Base-by-base conservation (phyloP, 139 green algal genomes). In the Edaphochlamys debaryana region DNA sequence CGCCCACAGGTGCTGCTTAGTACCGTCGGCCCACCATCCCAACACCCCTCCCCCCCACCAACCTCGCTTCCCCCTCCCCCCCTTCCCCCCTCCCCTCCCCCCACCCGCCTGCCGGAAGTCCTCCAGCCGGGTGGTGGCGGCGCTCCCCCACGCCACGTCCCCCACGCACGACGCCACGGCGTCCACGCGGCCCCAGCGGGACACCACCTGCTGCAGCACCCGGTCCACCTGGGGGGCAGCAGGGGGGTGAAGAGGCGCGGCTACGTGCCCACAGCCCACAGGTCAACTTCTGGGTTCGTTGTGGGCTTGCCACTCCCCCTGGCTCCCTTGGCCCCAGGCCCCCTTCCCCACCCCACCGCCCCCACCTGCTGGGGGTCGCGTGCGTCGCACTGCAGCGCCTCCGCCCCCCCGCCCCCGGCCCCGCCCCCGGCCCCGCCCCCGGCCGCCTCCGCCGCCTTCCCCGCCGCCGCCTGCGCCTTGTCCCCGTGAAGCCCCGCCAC, bases 101-200 rank as follows among this genome's bases (percentile, higher is more conserved):
- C 13, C 20, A 3, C 54, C 25, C 30, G 48, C 56, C 54, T 48
- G 17, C 29, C 58, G 45, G 67, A 75, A 79, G 30, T 40, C 27
- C 42, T 74, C 45, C 34, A 82, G n/a, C 3, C 58, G 62, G 40
- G 76, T 87, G n/a, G 86, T 76, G n/a, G 79, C 68, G 9, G 76
- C 50, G 8, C 76, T 64, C 1, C 42, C 42, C 4, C 76, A 36
- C 27, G 56, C 69, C 67, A 90, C 86, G 45, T 85, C 79, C n/a
- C 86, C 86, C 23, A 87, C 75, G 45, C 69, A 83, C 63, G 58
- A 79, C 0, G 76, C 86, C 2, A 87, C 86, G 30, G 67, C 86
- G 66, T 90, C 80, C 40, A 90, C 30, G 9, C 86, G 70, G 34
- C 86, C 86, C 54, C 87, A 62, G 3, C 50, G 52, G 0, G 34